Evolutionary conservation across 345 rosid species (phyloP).

Genomic region (Streptanthus diversifolius): DNA sequence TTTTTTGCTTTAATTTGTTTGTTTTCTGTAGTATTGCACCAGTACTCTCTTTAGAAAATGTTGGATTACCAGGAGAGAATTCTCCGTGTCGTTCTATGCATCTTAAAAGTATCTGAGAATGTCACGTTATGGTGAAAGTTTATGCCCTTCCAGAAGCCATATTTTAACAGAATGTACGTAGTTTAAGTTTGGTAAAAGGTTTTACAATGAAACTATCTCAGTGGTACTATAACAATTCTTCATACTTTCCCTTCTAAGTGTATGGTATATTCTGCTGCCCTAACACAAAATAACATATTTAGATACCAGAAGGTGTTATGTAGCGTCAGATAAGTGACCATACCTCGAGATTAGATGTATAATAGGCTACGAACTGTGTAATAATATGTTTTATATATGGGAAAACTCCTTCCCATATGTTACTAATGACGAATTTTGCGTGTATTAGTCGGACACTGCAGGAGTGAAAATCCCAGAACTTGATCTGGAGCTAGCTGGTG

Average conservation of each 20-base stretch:
- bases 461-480: conserved; percentile 75
- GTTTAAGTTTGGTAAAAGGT: conserved; percentile 2
- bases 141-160: not conserved
- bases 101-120: not conserved
- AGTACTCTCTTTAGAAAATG: not conserved
- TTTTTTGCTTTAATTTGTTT: not conserved
- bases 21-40: not conserved
- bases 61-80: not conserved
- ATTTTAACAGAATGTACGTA: not conserved
- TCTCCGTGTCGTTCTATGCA: too few relatives aligned
- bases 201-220: not conserved
- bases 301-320: too few relatives aligned
- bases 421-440: not conserved
- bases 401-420: not conserved
- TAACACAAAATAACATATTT: too few relatives aligned
- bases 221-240: not conserved
- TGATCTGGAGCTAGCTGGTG: conserved; percentile 82
- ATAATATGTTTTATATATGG: not conserved
- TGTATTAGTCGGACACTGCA: conserved; percentile 81
- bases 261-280: not conserved
- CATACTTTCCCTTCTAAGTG: not conserved
- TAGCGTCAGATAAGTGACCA: too few relatives aligned
- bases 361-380: not conserved
- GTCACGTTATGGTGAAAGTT: not conserved
- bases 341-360: too few relatives aligned